Base-by-base conservation (phyloP, 2,329 filamentous ascomycete genomes). In the Drechslerella dactyloides region DNA sequence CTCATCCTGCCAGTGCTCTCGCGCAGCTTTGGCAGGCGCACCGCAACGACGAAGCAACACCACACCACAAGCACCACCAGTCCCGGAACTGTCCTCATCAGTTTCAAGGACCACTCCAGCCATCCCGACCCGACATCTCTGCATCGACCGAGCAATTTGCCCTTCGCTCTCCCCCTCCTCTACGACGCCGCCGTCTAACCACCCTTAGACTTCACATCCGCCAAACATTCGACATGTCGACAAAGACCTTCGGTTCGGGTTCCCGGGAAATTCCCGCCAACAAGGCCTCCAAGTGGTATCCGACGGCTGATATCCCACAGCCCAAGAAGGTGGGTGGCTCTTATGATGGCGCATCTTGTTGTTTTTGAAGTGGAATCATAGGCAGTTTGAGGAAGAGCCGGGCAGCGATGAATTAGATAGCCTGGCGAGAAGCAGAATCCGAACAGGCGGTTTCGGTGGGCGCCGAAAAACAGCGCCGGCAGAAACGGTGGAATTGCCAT, bases 211-310 rank as follows among this genome's bases (percentile, higher is more conserved):
- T 46, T 44, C 57, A 48, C 63, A 63, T 63, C 63, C 52, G 65
- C 56, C 27, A 55, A 6, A 27, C 35, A 27, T 23, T 65, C 68
- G 68, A 72, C 48, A 91, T 91, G 89, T 89, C 89, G 85, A 83
- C 83, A 80, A 85, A 86, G 84, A 93, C 90, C 87, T 97, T 96
- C 87, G 92, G 92, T 85, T 94, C 94, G 88, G 91, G 91, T 84
- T 90, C 91, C 85, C 89, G 93, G 85, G 87, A 89, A 83, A 89
- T 97, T 83, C 92, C 83, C 83, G 86, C 83, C 81, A 88, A 96
- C 84, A 96, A 96, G 90, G 93, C 93, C 80, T 88, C 90, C 87
- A 97, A 97, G 86, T 99, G 93, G 91, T 99, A 99, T 86, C 91
- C 92, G 83, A 90, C 91, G 81, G 90, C 96, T 83, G 93, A 97